Base-by-base conservation (phyloP, 2,329 filamentous ascomycete genomes). In the Aureobasidium mangrovei region DNA sequence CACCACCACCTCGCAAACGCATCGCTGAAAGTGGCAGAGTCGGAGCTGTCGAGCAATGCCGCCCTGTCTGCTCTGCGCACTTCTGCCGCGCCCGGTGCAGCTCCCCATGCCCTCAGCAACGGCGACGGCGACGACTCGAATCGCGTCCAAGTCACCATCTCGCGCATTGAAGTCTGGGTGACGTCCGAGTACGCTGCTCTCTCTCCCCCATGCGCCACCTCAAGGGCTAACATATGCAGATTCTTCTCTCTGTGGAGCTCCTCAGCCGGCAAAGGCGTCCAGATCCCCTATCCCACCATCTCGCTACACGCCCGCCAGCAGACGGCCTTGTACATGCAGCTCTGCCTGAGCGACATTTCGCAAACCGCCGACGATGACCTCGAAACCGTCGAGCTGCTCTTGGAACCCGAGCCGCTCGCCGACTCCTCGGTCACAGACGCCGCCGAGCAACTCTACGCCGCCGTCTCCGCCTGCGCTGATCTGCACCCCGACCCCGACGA, bases 301-400 rank as follows among this genome's bases (percentile, higher is more conserved):
- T 83, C 83, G 26, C 82, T 91, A 12, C 86, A 90, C 66, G 87
- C 85, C 0, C 80, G 86, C 61, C 84, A 88, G 69, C 79, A 81
- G 54, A 61, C 64, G 53, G 74, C 72, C 4, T 75, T 88, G 12
- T 84, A 85, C 70, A 81, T 87, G 73, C 83, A 86, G 65, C 74
- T 88, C 35, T 81, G 84, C 57, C 76, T 86, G 59, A 77, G 81
- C 46, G 74, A 78, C 54, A 74, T 77, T 44, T 73, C 73, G 7
- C 68, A 67, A 8, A 76, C 79, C 32, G 79, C 84, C 46, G 84
- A 86, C 59, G 82, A 86, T 54, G 74, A 77, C 52, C 80, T 81
- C 49, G 76, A 81, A 55, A 81, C 80, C 7, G 72, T 88, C 46
- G 84, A 89, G 61, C 70, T 90, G 45, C 86, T 81, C 4, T 71